Base-by-base conservation (phyloP, 352 stramenopile species). In the Blastocystis sp. region DNA sequence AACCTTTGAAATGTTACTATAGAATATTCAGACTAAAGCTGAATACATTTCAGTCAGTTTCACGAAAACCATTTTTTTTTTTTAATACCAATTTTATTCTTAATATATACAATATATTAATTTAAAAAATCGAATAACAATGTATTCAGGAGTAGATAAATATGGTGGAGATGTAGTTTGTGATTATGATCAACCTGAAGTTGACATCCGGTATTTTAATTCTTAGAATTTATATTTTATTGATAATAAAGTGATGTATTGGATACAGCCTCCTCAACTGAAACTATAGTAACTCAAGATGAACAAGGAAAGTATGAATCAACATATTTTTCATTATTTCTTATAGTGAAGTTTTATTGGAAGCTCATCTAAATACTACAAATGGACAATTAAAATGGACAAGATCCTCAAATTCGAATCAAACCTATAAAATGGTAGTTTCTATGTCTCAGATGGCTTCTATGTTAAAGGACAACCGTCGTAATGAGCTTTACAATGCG, bases 401-500 rank as follows among this genome's bases (percentile, higher is more conserved):
- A 1, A 30, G 25, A 6, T 11, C 54, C 9, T 28, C 40, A 7
- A 21, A 46, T 4, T 54, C 48, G 19, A 42, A 62, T 16, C 28
- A 62, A 10, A 19, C 21, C 6, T 49, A 54, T n/a, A 46, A 19
- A 34, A 21, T 21, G 1, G 52, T 62, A 18, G 54, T 62, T 39
- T 39, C 39, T 2, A 62, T 62, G 52, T 62, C 52, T 19, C 42
- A 69, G 41, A 69, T 71, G 59, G 27, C 45, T 13, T 55, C 59
- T 1, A 79, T 79, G 73, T 64, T 79, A 4, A 72, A 75, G 41
- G 72, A 79, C 49, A 43, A 30, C 10, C n/a, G 27, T 7, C 65
- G 73, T 10, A 78, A 77, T 35, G 37, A 58, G 4, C 56, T 37
- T 19, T 80, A 77, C 43, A 27, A 66, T 11, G 36, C 46, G n/a